Evolutionary conservation across 2,329 filamentous ascomycete genomes (phyloP).

Genomic region (Sarocladium oryzae): DNA sequence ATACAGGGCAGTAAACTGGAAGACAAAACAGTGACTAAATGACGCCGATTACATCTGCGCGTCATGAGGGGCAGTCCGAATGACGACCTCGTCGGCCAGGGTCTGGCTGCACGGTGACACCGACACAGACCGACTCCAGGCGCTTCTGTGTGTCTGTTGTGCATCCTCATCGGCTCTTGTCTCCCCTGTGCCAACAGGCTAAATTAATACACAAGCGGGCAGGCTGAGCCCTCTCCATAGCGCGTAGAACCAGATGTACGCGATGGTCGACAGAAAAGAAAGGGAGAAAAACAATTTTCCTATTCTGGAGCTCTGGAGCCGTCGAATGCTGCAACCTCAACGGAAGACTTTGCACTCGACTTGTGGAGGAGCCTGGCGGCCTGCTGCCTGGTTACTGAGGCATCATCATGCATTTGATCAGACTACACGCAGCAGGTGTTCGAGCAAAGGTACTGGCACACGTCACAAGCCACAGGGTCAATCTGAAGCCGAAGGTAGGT

Average conservation of each 20-base stretch:
- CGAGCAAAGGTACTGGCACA: not conserved
- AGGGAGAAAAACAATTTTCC: no score
- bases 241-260: no score
- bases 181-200: not conserved
- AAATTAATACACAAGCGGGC: not conserved
- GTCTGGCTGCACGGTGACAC: not conserved
- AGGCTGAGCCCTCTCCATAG: no score
- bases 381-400: no score
- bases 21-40: not conserved
- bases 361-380: no score
- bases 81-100: not conserved
- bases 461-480: not conserved
- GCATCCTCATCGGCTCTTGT: not conserved
- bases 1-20: not conserved
- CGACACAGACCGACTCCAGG: constrained; percentile 2
- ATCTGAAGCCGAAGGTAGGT: no score
- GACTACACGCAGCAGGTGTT: not conserved
- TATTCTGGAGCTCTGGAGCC: no score
- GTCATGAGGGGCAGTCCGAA: not conserved
- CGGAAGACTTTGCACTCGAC: no score
- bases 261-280: no score
- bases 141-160: not conserved
- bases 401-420: no score
- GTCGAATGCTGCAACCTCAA: no score
- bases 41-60: not conserved